Evolutionary conservation across 2,329 filamentous ascomycete genomes (phyloP), one percentile per base, ranked within the genome.

Genomic region (Aspergillus tamarii): DNA sequence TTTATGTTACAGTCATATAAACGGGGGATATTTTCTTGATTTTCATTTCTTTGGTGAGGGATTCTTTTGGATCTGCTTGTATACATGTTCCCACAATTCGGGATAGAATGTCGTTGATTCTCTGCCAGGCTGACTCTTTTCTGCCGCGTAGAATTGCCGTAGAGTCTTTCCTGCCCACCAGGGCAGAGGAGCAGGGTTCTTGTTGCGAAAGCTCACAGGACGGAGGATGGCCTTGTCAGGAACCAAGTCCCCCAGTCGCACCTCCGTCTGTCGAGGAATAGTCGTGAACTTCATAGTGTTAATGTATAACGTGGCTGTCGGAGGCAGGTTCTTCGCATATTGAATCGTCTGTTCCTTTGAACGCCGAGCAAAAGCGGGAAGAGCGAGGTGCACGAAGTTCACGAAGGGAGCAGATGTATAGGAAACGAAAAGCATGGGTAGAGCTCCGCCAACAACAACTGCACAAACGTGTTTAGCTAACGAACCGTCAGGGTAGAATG

Each of bases 351-450:
- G 72, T 61, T 82, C 78, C 39, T 84, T 85, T 0, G 89, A 90
- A 45, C 82, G 77, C 52, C 90, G 87, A 19, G 90, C 91, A 68
- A 85, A 85, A 0, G 82, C 75, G 0, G 92, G 92, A 1, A 94
- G 82, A 26, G 86, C 85, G 57, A 95, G 80, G 76, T 91, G 87
- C 64, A 95, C 84, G 72, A 89, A 88, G 46, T 88, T 88, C 9
- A 94, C 91, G 72, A 91, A 91, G 3, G 92, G 90, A 0, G 87
- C 83, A 2, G 89, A 88, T 54, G 85, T 85, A 74, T 88, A 90
- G 41, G 85, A 82, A 26, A 92, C 83, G 71, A 89, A 87, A 41
- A 87, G 62, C 70, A 93, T 80, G 3, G 92, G 92, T 10, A 91
- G 77, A 43, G 89, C 74, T 69, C 89, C 88, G 65, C 84, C 87